Evolutionary conservation across 1,284 basidiomycete genomes (phyloP), one percentile per base, ranked within the genome.

Genomic region (Hypsizygus ulmarius): DNA sequence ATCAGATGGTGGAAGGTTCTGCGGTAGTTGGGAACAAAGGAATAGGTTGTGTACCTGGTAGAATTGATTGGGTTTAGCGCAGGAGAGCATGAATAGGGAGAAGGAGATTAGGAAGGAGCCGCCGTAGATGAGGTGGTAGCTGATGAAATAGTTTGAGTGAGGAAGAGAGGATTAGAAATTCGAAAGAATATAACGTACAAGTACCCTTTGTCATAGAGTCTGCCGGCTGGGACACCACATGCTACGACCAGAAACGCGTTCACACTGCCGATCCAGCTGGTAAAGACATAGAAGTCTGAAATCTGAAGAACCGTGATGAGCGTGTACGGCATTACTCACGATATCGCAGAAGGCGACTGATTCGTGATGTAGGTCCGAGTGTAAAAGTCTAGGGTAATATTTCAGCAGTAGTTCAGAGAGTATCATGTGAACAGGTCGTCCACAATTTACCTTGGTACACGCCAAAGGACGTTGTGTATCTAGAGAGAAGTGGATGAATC

Each of bases 41-140:
- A 7, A 25, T 25, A 7, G 21, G 21, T 7, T 4, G 7, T 7
- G 3, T 7, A 7, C 60, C 43, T 63, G 61, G 49, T 62, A 62
- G 35, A 47, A 60, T 2, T 57, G 49, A 12, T 61, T 37, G 5
- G 55, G 55, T 14, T 57, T 52, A 1, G 57, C 54, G 6, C 62
- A 43, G 2, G 62, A 63, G 9, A 62, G 54, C 62, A 63, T 62
- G 42, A 58, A 62, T 0, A 61, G 28, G 10, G 51, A 59, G 39
- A 62, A 60, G 14, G 50, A 38, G n/a, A 45, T 46, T 16, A 63
- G 34, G 3, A 56, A 16, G n/a, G 55, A 52, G 1, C 56, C 56
- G 21, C 48, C 51, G n/a, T 44, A 52, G n/a, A 54, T 12, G 6
- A 56, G 41, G 18, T 21, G 29, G 39, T 56, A 54, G 29, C 56